Evolutionary conservation across 1,284 basidiomycete species (phyloP).

Genomic region (Ustilago xerochloae): DNA sequence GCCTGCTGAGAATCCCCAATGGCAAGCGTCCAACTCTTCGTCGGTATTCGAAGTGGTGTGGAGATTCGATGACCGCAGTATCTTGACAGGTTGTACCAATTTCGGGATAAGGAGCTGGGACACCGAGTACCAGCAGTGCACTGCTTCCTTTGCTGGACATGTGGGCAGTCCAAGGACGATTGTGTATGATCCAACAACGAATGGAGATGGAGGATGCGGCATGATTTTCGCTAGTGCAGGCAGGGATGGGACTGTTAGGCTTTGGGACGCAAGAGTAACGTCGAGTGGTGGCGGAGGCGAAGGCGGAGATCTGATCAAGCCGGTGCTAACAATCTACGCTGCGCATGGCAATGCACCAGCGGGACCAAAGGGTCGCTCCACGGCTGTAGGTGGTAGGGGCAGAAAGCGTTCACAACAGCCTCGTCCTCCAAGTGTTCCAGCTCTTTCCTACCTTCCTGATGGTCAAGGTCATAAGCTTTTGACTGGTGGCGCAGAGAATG

Average conservation of each 20-base stretch:
- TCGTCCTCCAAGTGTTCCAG: constrained; percentile 52
- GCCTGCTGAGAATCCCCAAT: constrained; percentile 15
- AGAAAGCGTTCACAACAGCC: constrained; percentile 18
- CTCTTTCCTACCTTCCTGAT: constrained; percentile 51
- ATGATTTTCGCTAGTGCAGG: constrained; percentile 60
- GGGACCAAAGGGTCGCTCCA: not conserved
- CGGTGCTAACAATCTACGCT: constrained; percentile 56
- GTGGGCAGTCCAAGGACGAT: constrained; percentile 60
- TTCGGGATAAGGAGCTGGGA: constrained; percentile 63
- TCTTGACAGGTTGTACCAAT: constrained; percentile 60
- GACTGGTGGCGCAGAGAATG: constrained; percentile 58
- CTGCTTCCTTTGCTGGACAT: constrained; percentile 42
- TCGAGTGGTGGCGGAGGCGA: constrained; percentile 1
- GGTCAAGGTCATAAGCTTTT: constrained; percentile 51
- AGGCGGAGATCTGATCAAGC: constrained; percentile 6
- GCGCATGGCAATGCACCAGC: constrained; percentile 40
- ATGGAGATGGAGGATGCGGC: constrained; percentile 42
- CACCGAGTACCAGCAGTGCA: constrained; percentile 51
- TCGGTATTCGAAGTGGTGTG: constrained; percentile 62
- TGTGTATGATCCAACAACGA: constrained; percentile 56
- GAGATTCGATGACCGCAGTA: constrained; percentile 58
- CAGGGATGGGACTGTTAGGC: constrained; percentile 61
- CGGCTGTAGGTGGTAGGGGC: not conserved
- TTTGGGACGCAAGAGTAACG: constrained; percentile 57
- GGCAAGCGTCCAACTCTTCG: constrained; percentile 32